These are phyloP conservation scores for Fraxinus sp. DNA, from an alignment of 305 asterid species.

Conservation along the genomic window DNA sequence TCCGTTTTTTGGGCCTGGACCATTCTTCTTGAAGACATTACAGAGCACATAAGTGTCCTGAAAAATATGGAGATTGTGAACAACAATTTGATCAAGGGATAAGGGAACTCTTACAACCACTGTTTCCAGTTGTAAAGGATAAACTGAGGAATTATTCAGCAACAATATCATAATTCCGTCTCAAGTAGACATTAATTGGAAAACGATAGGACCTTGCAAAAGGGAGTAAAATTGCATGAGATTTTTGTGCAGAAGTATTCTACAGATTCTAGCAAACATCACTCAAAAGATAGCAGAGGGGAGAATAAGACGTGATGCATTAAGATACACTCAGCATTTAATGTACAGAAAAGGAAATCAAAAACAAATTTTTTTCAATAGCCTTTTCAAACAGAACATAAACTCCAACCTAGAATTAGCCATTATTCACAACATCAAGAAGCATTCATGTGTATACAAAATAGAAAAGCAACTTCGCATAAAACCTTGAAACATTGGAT, in stretches of 20 bases:
- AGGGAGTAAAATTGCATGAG: neutral
- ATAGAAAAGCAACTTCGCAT: neutral
- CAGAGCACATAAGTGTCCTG: constrained; percentile 78
- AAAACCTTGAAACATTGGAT: neutral
- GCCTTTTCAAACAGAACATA: neutral
- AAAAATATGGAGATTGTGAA: constrained; percentile 18
- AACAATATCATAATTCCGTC: neutral
- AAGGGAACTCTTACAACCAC: neutral
- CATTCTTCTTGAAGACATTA: constrained; percentile 74
- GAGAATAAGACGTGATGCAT: neutral
- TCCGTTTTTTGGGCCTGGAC: constrained; percentile 82
- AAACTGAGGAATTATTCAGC: neutral
- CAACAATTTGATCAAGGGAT: constrained; percentile 1
- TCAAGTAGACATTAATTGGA: neutral
- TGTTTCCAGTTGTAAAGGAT: neutral
- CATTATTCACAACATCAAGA: neutral
- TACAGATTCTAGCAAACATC: neutral
- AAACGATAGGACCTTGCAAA: neutral
- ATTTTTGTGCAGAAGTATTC: neutral
- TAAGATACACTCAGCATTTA: neutral
- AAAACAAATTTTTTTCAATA: neutral
- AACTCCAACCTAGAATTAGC: neutral
- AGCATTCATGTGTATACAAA: neutral
- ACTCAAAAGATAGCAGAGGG: neutral
- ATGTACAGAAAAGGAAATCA: neutral